Base-by-base conservation (phyloP, 1,284 basidiomycete species). In the Xerocomus amazonicus region DNA sequence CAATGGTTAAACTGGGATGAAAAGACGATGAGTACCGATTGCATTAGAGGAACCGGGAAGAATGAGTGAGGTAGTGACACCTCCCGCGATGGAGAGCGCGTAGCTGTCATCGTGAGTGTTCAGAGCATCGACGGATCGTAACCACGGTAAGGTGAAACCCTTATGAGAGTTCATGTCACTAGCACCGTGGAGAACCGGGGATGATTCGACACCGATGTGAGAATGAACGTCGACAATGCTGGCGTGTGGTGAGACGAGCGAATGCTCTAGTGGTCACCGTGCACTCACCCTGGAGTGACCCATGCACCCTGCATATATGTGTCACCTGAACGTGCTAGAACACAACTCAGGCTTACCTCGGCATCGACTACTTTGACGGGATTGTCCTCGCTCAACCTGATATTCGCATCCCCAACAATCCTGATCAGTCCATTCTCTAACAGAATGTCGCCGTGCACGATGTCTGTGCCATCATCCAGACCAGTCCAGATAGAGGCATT, bases 401-500 rank as follows among this genome's bases (percentile, higher is more conserved):
- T 9, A 6, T 17, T 23, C 19, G 72, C 65, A 39, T 71, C 58
- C 0, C 79, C 80, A 35, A 81, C 67, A 3, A 60, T 67, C 40
- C 73, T 69, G 45, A 85, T 71, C 26, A 86, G 54, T 1, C 83
- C 83, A 36, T 73, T 70, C 51, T 80, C 73, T 16, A 86, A 60
- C 10, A 80, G 58, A 3, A 86, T 59, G 52, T 83, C 78, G 0
- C 81, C 84, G 41, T 73, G 65, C 6, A 90, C 63, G 14, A 90
- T 70, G 59, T 89, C 78, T 5, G 68, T 71, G 1, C 83, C 84
- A 38, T 78, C 74, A 19, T 78, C 58, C 35, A 74, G 75, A 0
- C 90, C 90, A 0, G 90, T 92, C 87, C 89, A 91, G n/a, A 94
- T 74, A 4, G 79, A 84, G 1, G 82, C 90, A 60, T 93, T 91